These are phyloP conservation scores for Microdochium nivale DNA, from an alignment of 2,329 filamentous ascomycete species.

Conservation along the genomic window DNA sequence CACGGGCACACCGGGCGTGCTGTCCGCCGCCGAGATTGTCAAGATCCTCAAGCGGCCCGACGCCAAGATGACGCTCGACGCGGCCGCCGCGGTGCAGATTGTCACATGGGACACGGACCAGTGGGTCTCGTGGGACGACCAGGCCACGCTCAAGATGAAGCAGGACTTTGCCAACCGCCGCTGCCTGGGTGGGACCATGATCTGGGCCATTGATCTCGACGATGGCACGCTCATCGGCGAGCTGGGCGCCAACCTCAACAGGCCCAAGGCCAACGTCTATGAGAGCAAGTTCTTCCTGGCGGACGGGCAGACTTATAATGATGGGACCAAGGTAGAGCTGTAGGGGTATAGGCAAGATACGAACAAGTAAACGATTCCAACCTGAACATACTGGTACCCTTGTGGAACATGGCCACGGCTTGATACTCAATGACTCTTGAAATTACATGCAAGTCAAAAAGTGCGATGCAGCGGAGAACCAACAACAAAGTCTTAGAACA, in stretches of 20 bases:
- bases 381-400: not conserved
- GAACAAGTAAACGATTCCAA: not conserved
- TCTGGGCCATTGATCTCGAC: constrained; percentile 21
- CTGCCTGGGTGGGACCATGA: constrained; percentile 10
- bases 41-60: not conserved
- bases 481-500: too few species aligned
- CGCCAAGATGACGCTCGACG: constrained; percentile 10
- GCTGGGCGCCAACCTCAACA: constrained; percentile 4
- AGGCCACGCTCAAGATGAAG: constrained; percentile 22
- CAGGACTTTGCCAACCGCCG: constrained; percentile 16
- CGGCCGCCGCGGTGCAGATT: constrained; percentile 19
- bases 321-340: not conserved
- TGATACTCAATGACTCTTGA: not conserved
- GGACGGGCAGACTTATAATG: not conserved
- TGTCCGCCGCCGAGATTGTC: not conserved
- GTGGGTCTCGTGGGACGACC: constrained; percentile 29
- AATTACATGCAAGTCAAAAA: too few species aligned
- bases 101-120: constrained; percentile 22
- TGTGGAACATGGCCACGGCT: not conserved
- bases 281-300: not conserved
- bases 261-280: constrained; percentile 2
- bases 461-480: too few species aligned
- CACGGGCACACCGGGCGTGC: constrained; percentile 4
- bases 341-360: not conserved
- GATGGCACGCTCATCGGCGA: constrained; percentile 12